These are phyloP conservation scores for Dillenia suffruticosa DNA, from an alignment of 164 flowering plant species.

Conservation along the genomic window DNA sequence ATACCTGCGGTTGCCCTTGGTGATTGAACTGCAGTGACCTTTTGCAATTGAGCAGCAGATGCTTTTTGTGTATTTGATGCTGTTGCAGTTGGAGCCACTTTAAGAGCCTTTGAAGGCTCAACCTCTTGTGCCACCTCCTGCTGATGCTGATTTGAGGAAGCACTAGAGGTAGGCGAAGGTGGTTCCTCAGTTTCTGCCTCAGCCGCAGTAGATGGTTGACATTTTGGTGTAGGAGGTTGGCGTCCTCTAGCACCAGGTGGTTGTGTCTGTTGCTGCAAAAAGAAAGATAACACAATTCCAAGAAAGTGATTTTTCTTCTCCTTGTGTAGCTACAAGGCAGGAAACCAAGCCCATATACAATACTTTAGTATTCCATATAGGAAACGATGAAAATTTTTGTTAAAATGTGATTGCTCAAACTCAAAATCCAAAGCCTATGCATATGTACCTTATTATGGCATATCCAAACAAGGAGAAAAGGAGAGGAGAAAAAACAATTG, in stretches of 20 bases:
- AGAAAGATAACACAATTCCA: background rate
- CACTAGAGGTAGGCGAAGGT: slow-evolving; percentile 40
- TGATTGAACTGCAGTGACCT: slow-evolving; percentile 13
- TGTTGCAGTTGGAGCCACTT: slow-evolving; percentile 19
- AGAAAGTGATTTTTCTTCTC: too few relatives aligned
- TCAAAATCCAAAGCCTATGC: too few relatives aligned
- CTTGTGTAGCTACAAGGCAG: too few relatives aligned
- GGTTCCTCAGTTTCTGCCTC: slow-evolving; percentile 32
- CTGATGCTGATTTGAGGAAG: slow-evolving; percentile 38
- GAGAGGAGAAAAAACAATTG: too few relatives aligned
- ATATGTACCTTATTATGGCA: too few relatives aligned
- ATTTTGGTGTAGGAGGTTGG: slow-evolving; percentile 33
- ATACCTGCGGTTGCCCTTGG: slow-evolving; percentile 18
- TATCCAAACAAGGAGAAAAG: too few relatives aligned
- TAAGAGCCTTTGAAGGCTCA: slow-evolving; percentile 24
- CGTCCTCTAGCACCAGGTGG: slow-evolving; percentile 37
- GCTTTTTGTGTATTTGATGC: slow-evolving; percentile 21
- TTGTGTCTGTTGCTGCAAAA: slow-evolving; percentile 33
- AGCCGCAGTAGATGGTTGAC: slow-evolving; percentile 25
- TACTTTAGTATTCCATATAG: too few relatives aligned
- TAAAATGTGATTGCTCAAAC: too few relatives aligned
- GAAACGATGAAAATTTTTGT: too few relatives aligned
- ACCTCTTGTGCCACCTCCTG: slow-evolving; percentile 28
- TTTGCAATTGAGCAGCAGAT: slow-evolving; percentile 15
- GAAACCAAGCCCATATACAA: too few relatives aligned